Base-by-base conservation (phyloP, 2,329 filamentous ascomycete species). In the Verticillium tricorpus region DNA sequence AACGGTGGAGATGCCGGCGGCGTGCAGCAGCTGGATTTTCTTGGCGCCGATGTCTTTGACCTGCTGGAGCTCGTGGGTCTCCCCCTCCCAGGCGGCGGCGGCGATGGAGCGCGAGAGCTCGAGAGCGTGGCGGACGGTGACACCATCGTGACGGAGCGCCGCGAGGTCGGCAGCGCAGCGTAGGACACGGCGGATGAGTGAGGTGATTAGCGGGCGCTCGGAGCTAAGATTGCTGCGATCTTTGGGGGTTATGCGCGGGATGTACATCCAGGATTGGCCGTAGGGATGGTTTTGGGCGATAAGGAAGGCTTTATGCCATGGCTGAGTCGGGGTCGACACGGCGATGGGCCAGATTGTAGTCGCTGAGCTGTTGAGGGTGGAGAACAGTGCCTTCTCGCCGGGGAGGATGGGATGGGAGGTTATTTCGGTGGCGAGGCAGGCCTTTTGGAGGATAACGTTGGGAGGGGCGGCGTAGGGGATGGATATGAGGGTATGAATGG, bases 11-110 rank as follows among this genome's bases (percentile, higher is more conserved):
- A 98, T 84, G 0, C 88, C 87, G n/a, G 86, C 87, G 45, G 83
- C 82, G 3, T 86, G 83, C 54, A 98, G 82, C 71, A 90, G 95
- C 40, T 89, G 84, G 65, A 91, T 87, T n/a, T 85, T 84, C 1
- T 88, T 91, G 5, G 86, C 79, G 0, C 95, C 95, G 64, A 98
- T 85, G 2, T 87, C 85, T 0, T 91, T 86, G 1, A 99, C 82
- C 72, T 98, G 94, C 63, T 90, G 89, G 69, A 99, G 83, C 67
- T 97, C 91, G 25, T 89, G 80, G 0, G 91, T 85, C 37, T 90
- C 87, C 2, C 63, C 64, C 69, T 99, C 95, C 95, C 93, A 97
- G 1, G 82, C 80, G 1, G 84, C 85, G 2, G 93, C 90, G 25
- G 86, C 84, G 59, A 98, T 77, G 66, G 91, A 92, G 61, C 94